Percentiles rank a stretch among this genome's conserved stretches.
Evolutionary conservation across 768 basidiomycete species (phyloP).

Genomic region (Tubosaeta sp.): DNA sequence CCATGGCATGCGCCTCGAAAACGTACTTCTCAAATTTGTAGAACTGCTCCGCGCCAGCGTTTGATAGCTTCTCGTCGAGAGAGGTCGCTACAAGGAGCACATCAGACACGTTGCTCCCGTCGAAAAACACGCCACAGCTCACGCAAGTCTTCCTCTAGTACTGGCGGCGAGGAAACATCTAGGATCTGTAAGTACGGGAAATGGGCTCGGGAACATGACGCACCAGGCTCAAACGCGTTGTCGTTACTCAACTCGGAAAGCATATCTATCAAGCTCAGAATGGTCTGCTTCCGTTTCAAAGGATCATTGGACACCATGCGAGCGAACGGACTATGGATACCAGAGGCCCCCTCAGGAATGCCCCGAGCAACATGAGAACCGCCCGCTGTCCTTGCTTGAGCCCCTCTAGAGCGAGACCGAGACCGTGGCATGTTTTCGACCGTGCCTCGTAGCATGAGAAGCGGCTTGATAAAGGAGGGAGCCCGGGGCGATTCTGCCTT

Average conservation of each 20-base stretch:
- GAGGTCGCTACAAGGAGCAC: constrained; percentile 32
- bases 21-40: constrained; percentile 44
- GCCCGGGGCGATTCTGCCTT: constrained; percentile 19
- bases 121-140: constrained; percentile 3
- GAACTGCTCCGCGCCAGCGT: constrained; percentile 48
- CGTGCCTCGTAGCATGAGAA: constrained; percentile 32
- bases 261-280: constrained; percentile 45
- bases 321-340: constrained; percentile 24
- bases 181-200: constrained; percentile 5
- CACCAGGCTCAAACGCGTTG: constrained; percentile 31
- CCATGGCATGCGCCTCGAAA: background rate
- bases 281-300: constrained; percentile 40
- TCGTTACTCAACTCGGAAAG: constrained; percentile 43
- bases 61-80: constrained; percentile 48
- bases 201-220: constrained; percentile 8
- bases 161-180: constrained; percentile 32
- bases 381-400: constrained; percentile 25
- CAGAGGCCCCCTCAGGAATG: constrained; percentile 25
- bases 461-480: constrained; percentile 22
- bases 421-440: constrained; percentile 23
- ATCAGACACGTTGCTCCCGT: constrained; percentile 5
- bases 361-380: constrained; percentile 19
- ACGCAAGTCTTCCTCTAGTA: constrained; percentile 44
- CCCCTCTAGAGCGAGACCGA: constrained; percentile 24
- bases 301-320: constrained; percentile 28